phyloP scores from a whole-genome alignment of 2,329 filamentous ascomycete genomes.

The Alternaria ethzedia region DNA sequence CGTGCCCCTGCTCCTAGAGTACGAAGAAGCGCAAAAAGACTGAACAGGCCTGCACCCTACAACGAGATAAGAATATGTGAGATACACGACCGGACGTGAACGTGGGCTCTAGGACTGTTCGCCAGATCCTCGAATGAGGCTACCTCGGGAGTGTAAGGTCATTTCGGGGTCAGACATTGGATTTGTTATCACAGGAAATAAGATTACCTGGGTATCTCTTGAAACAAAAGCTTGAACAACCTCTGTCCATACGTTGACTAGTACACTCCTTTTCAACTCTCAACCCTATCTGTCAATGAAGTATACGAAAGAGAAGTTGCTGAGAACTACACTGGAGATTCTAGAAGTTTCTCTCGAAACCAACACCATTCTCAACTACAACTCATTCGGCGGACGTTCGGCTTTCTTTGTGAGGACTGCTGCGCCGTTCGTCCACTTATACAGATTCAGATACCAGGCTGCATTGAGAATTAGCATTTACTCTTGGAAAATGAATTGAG shows the following conservation, averaged over 20 bases:
- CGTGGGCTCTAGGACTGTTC: no score
- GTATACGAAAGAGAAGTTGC: not conserved
- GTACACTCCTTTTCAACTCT: no score
- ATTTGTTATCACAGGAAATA: no score
- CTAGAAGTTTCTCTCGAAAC: not conserved
- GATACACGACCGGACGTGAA: no score
- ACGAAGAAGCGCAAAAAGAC: not conserved
- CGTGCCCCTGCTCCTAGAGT: not conserved
- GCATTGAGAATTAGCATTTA: not conserved
- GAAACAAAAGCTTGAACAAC: no score
- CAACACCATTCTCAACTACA: not conserved
- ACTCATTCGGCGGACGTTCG: not conserved
- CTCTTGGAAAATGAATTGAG: not conserved
- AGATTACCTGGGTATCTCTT: no score
- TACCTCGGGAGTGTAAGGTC: no score
- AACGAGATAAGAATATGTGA: rapidly evolving
- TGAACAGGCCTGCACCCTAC: not conserved
- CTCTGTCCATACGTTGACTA: no score
- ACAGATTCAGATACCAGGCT: not conserved
- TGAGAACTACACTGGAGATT: rapidly evolving
- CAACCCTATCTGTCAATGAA: no score
- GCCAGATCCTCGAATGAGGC: no score
- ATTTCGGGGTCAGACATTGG: no score
- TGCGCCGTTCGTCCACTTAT: not conserved
- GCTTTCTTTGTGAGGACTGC: not conserved